phyloP scores from a whole-genome alignment of 768 basidiomycete species.

The Lactarius sanguifluus region DNA sequence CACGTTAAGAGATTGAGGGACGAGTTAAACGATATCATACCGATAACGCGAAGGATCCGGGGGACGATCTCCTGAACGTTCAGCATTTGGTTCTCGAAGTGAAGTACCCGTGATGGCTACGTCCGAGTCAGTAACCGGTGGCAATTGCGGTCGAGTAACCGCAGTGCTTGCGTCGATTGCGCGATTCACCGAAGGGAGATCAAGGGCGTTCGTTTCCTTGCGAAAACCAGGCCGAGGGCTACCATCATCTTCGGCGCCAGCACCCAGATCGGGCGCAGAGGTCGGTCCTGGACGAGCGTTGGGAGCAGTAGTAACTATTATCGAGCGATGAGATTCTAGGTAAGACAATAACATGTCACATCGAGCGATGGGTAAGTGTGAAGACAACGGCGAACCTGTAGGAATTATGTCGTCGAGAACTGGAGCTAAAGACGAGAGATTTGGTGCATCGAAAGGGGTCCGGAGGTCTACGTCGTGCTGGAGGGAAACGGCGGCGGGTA shows the following conservation, averaged over 20 bases:
- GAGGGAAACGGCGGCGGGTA: too few relatives aligned
- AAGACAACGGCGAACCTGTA: too few relatives aligned
- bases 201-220: neutral
- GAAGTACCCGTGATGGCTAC: neutral
- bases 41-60: neutral
- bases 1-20: too few relatives aligned
- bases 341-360: neutral
- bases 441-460: too few relatives aligned
- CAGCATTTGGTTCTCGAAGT: neutral
- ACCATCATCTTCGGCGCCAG: neutral
- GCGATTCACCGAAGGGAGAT: neutral
- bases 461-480: too few relatives aligned
- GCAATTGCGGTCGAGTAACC: neutral
- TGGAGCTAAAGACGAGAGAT: too few relatives aligned
- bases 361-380: too few relatives aligned
- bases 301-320: too few relatives aligned
- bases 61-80: neutral
- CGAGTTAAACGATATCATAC: neutral
- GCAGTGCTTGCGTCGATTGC: neutral
- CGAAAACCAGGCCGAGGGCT: neutral
- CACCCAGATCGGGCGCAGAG: too few relatives aligned
- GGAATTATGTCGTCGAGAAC: too few relatives aligned
- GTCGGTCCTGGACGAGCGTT: too few relatives aligned
- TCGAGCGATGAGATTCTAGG: too few relatives aligned
- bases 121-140: neutral